Base-by-base conservation (phyloP, 1,284 basidiomycete genomes). In the Cryptococcus sp. region DNA sequence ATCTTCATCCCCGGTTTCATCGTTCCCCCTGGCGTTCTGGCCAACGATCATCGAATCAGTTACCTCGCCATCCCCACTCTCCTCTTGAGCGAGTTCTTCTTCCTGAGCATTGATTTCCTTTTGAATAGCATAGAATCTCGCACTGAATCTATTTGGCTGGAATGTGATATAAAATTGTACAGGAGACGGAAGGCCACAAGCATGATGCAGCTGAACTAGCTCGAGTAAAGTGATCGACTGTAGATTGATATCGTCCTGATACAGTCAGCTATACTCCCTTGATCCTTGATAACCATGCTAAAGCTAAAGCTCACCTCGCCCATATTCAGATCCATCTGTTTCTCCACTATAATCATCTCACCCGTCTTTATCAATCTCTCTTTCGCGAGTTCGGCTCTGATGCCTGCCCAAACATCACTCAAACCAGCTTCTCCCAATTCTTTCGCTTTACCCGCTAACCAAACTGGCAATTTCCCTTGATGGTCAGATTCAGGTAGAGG, bases 261-360 rank as follows among this genome's bases (percentile, higher is more conserved):
- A 23, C 50, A 56, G 50, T 35, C 34, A 15, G 49, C 46, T 41
- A 56, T 34, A n/a, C 43, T n/a, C 42, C n/a, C n/a, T 37, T 7
- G 46, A 13, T 50, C 5, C 13, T 37, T 11, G 23, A 36, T 10
- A 34, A 50, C 44, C 23, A 46, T 30, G 52, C 23, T 23, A 23
- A 23, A 23, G 23, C 23, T 23, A 23, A 23, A 23, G 23, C 79
- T 71, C 85, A 86, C 76, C 86, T 94, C 80, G 86, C 85, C 65
- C 83, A 87, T 73, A 83, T 85, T 58, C 79, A 83, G 46, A 86
- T 82, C 68, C 67, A 72, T 72, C 47, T 61, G 59, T 54, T 68
- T 65, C 57, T 75, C 72, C 13, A 58, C 54, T 8, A 74, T 52
- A 7, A 71, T 58, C 63, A 73, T 55, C 53, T 65, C 71, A 44